Evolutionary conservation across 78 protist genomes (phyloP), one percentile per base, ranked within the genome.

Genomic region (Bodo saltans): DNA sequence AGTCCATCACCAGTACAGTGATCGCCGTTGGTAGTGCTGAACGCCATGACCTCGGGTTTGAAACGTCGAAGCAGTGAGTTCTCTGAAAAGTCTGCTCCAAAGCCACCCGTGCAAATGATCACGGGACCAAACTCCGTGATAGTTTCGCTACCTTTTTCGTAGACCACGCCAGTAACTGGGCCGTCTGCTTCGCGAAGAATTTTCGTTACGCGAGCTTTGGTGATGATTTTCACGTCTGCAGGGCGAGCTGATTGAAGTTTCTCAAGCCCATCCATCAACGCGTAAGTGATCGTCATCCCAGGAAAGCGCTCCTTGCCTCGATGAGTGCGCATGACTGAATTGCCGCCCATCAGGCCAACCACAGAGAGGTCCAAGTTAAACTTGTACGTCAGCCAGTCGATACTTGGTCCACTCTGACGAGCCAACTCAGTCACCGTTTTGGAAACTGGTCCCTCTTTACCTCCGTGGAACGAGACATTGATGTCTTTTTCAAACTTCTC

Each of bases 1-100:
- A 89, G 40, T 4, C 94, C 94, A 39, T 91, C 94, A 17, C 94
- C 94, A 1, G 86, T 88, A 17, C 91, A 83, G 80, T 85, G 89
- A 33, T 1, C 60, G 1, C 97, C 97, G 90, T 94, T 94, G 28
- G 97, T 94, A 17, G 97, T 90, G 26, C 95, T 87, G 28, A 89
- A 68, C 3, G n/a, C 27, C 41, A 33, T 41, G 30, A 83, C 33
- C 42, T 90, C 87, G 27, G 91, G 92, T 12, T 82, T 72, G 72
- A 80, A 53, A 1, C 68, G 2, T 38, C 1, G 30, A 30, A 94
- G 83, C 73, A 92, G 72, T 23, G 88, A 52, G 28, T 42, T 39
- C 40, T 27, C 53, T 28, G 91, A 35, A 26, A 78, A 78, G 67
- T 92, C 94, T 29, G 83, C 83, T 29, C 83, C 85, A 74, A 33